phyloP scores from a whole-genome alignment of 2,329 filamentous ascomycete genomes.

The Exophiala sp. region DNA sequence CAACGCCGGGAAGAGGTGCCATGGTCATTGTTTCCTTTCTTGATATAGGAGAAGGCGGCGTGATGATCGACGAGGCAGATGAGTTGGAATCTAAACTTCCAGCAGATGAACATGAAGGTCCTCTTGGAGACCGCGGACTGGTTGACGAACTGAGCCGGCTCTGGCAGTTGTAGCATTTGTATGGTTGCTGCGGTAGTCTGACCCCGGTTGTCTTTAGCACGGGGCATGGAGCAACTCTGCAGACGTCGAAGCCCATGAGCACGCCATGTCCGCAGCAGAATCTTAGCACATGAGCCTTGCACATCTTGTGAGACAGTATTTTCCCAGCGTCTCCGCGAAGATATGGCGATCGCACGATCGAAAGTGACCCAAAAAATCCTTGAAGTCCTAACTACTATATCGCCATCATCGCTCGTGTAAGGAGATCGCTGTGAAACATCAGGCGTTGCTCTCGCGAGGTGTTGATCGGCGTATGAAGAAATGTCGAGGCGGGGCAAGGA shows the following conservation, averaged over 20 bases:
- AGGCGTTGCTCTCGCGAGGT: slow-evolving; percentile 1
- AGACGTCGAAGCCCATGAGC: slow-evolving; percentile 26
- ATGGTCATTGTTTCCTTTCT: slow-evolving; percentile 11
- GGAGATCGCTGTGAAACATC: slow-evolving; percentile 1
- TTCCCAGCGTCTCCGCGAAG: neutral
- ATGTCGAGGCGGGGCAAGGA: neutral
- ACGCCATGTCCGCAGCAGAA: slow-evolving; percentile 29
- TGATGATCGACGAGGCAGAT: slow-evolving; percentile 11
- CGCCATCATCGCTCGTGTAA: slow-evolving; percentile 11
- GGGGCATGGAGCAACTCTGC: slow-evolving; percentile 24
- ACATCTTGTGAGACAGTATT: slow-evolving; percentile 19
- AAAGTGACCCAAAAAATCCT: slow-evolving; percentile 5
- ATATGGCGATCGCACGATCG: neutral
- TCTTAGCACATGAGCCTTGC: slow-evolving; percentile 28
- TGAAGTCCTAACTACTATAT: slow-evolving; percentile 2
- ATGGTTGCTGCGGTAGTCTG: slow-evolving; percentile 28
- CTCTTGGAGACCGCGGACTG: slow-evolving; percentile 14
- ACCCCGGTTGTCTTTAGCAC: slow-evolving; percentile 26
- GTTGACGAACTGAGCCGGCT: slow-evolving; percentile 12
- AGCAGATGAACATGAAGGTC: slow-evolving; percentile 19
- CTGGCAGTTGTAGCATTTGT: slow-evolving; percentile 29
- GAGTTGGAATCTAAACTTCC: slow-evolving; percentile 24
- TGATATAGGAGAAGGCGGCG: slow-evolving; percentile 20
- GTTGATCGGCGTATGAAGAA: neutral
- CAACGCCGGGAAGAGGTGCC: slow-evolving; percentile 24